A percentile compares a stretch with the other conserved stretches of the same genome.
Conservation (phyloP, 495 filamentous ascomycete species). For the Penicillium tannophilum region DNA sequence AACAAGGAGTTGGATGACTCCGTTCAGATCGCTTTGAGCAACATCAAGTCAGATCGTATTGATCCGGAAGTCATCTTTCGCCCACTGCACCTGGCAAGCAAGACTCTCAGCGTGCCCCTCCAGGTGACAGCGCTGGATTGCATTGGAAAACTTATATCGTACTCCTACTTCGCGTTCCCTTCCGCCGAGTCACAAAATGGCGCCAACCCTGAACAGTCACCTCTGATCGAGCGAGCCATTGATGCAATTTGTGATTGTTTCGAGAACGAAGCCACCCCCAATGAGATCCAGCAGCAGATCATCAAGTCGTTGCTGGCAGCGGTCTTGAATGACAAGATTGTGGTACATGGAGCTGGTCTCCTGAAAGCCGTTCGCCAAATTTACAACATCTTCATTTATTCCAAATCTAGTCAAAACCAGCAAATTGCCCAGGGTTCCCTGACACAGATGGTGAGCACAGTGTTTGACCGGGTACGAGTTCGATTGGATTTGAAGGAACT, state of each 20-base stretch:
- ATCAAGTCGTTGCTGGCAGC: slow-evolving; percentile 95
- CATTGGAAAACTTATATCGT: slow-evolving; percentile 97
- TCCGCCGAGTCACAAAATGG: slow-evolving; percentile 53
- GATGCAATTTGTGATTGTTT: slow-evolving; percentile 99
- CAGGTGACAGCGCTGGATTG: slow-evolving; percentile 92
- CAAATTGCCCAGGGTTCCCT: slow-evolving; percentile 95
- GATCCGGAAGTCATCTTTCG: slow-evolving; percentile 91
- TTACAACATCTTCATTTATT: slow-evolving; percentile 97
- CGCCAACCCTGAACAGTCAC: slow-evolving; percentile 49
- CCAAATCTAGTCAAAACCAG: slow-evolving; percentile 87
- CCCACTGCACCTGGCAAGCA: slow-evolving; percentile 85
- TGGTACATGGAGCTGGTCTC: slow-evolving; percentile 95
- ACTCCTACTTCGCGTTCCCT: slow-evolving; percentile 91
- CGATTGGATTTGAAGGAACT: slow-evolving; percentile 85
- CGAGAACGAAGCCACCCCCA: slow-evolving; percentile 87
- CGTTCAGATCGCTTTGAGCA: slow-evolving; percentile 75
- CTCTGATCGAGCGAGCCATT: slow-evolving; percentile 94
- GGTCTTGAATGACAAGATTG: slow-evolving; percentile 95
- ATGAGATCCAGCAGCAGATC: slow-evolving; percentile 94
- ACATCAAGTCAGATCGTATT: slow-evolving; percentile 73
- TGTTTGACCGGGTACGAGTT: slow-evolving; percentile 92
- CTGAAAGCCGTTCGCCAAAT: slow-evolving; percentile 98
- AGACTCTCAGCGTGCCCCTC: slow-evolving; percentile 76
- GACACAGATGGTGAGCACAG: slow-evolving; percentile 98
- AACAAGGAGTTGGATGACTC: slow-evolving; percentile 79